Evolutionary conservation across 768 basidiomycete genomes (phyloP), one percentile per base, ranked within the genome.

Genomic region (Suillus discolor): DNA sequence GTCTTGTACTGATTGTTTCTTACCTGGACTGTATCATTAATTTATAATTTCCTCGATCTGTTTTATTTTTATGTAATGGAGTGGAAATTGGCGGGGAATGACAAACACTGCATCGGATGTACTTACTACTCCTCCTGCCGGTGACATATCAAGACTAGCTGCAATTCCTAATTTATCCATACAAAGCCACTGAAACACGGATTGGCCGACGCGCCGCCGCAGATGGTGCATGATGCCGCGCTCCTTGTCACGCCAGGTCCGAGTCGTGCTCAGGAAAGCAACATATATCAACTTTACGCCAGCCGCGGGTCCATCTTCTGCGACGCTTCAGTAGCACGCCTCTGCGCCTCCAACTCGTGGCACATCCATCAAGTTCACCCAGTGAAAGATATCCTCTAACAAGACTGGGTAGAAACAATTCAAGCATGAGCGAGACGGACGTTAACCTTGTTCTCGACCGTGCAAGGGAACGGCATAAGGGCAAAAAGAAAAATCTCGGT

Each of bases 341-440:
- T 91, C 25, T 87, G 90, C 57, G 87, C 87, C 31, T 76, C 90
- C 31, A 31, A 6, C 79, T 91, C 7, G 76, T n/a, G n/a, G n/a
- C 82, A 38, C 85, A 82, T 65, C 78, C 85, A 63, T 82, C 85
- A 45, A 79, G 79, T 34, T 72, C 78, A n/a, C 69, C 73, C n/a
- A 69, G 74, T 25, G 74, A 72, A 61, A 71, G 68, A 25, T 73
- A 75, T 18, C 67, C 73, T 25, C 69, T 79, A 2, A 64, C 67
- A 7, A 72, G 66, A 44, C 65, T 62, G 25, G 77, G 86, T 62
- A 77, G 87, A 72, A 88, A 85, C 69, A 89, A 87, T 72, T 80
- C 87, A 57, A 85, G 86, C 69, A 71, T 75, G 11, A 88, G 88
- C 69, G 87, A 88, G 62, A 83, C 85, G 39, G 88, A 90, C 62